Evolutionary conservation across 768 basidiomycete genomes (phyloP).

Genomic region (Podaxis rugospora): DNA sequence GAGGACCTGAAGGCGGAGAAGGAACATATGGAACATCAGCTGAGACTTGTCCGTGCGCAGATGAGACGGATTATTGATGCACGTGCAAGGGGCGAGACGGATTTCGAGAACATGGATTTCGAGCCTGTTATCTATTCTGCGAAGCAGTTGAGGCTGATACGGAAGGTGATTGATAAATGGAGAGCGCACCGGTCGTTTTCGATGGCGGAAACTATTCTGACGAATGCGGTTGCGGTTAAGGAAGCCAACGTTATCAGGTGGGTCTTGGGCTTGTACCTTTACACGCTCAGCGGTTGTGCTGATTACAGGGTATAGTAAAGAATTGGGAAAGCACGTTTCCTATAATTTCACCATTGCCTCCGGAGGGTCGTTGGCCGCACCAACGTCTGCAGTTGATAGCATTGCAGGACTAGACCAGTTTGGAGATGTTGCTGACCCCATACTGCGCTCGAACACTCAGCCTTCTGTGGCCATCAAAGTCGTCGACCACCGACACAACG

Average conservation of each 20-base stretch:
- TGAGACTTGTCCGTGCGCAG: conserved; percentile 73
- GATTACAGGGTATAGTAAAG: conserved; percentile 51
- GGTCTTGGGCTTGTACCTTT: conserved; percentile 14
- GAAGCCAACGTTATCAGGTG: conserved; percentile 94
- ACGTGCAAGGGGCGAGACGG: conserved; percentile 71
- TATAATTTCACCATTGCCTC: conserved; percentile 95
- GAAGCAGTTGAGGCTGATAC: conserved; percentile 75
- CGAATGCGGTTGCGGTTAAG: conserved; percentile 81
- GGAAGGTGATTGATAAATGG: conserved; percentile 84
- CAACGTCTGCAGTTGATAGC: conserved; percentile 79
- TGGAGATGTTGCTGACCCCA: conserved; percentile 87
- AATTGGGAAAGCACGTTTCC: conserved; percentile 79
- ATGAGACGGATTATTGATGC: conserved; percentile 80
- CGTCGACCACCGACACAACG: conserved; percentile 80
- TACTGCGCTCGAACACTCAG: conserved; percentile 66
- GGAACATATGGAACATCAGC: conserved; percentile 89
- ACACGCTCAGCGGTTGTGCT: neutral
- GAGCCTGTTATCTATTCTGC: conserved; percentile 84
- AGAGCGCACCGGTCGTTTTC: conserved; percentile 78
- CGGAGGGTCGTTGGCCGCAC: conserved; percentile 71
- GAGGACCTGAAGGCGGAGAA: conserved; percentile 88
- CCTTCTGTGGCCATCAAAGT: conserved; percentile 90
- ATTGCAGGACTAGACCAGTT: conserved; percentile 88
- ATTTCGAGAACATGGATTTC: conserved; percentile 54
- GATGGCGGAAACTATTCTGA: conserved; percentile 88